These are phyloP conservation scores for Exophiala aquamarina DNA, from an alignment of 2,329 filamentous ascomycete species.

Conservation along the genomic window DNA sequence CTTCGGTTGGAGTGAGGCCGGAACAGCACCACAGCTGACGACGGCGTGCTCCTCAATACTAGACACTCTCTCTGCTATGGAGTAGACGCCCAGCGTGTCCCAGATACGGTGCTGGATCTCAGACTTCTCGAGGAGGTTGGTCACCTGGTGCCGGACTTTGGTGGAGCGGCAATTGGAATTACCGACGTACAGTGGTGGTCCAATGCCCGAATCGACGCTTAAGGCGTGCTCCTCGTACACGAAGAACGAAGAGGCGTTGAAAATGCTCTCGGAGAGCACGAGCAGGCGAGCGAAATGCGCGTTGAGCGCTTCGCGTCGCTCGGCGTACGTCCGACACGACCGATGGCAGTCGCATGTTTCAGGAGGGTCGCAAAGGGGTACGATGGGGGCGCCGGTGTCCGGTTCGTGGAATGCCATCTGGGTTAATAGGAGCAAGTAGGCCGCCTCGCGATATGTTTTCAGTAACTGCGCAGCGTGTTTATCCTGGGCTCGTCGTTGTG, in stretches of 20 bases:
- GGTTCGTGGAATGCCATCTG: slow-evolving; percentile 26
- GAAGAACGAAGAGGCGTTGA: slow-evolving; percentile 20
- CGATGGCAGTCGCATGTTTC: slow-evolving; percentile 24
- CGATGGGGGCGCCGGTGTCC: slow-evolving; percentile 22
- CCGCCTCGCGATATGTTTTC: slow-evolving; percentile 23
- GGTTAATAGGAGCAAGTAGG: slow-evolving; percentile 22
- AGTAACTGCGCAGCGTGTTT: slow-evolving; percentile 17
- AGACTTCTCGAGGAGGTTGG: slow-evolving; percentile 15
- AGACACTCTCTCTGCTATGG: slow-evolving; percentile 25
- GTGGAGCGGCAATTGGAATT: slow-evolving; percentile 17
- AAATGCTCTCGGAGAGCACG: slow-evolving; percentile 23
- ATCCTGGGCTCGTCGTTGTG: slow-evolving; percentile 2
- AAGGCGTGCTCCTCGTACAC: slow-evolving; percentile 24
- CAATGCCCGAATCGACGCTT: slow-evolving; percentile 25
- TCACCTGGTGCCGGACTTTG: slow-evolving; percentile 28
- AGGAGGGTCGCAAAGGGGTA: slow-evolving; percentile 22
- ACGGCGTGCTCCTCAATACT: slow-evolving; percentile 28
- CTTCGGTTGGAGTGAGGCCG: slow-evolving; percentile 20
- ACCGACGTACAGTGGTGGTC: slow-evolving; percentile 21
- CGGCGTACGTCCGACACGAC: slow-evolving; percentile 22
- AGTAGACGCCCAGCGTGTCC: slow-evolving; percentile 24
- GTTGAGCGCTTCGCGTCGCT: slow-evolving; percentile 24
- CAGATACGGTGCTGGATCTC: slow-evolving; percentile 18
- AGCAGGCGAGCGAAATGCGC: slow-evolving; percentile 26
- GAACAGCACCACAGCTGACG: slow-evolving; percentile 12